Conservation (phyloP, 129 eudicot genomes). For the Ambrosia artemisiifolia region DNA sequence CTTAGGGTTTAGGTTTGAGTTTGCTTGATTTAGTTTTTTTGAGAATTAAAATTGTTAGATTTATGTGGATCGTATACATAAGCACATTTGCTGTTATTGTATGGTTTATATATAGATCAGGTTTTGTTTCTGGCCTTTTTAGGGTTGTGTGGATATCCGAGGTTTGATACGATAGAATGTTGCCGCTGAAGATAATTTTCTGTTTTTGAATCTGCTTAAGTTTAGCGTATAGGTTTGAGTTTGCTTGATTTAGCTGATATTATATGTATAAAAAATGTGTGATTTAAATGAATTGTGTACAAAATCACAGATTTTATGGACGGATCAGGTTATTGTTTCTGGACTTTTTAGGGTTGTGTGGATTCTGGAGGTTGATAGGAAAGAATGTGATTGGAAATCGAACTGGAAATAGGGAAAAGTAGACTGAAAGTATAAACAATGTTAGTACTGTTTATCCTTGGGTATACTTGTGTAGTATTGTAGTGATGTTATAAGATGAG, state of each 20-base stretch:
- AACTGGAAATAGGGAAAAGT: neutral
- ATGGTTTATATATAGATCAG: neutral
- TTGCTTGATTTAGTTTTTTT: constrained; percentile 21
- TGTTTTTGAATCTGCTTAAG: too few relatives aligned
- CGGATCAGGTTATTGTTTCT: too few relatives aligned
- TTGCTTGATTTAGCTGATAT: too few relatives aligned
- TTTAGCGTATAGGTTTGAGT: too few relatives aligned
- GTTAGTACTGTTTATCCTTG: neutral
- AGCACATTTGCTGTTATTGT: neutral
- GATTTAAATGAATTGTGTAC: too few relatives aligned
- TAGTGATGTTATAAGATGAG: neutral
- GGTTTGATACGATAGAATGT: constrained; percentile 7
- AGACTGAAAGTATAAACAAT: neutral
- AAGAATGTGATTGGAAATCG: neutral
- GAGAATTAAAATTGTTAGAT: constrained; percentile 7
- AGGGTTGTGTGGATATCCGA: constrained; percentile 2
- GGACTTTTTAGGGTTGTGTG: constrained; percentile 12
- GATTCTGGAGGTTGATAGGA: neutral
- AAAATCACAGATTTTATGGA: too few relatives aligned
- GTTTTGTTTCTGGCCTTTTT: neutral
- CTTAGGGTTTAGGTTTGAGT: constrained; percentile 34
- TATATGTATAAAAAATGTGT: too few relatives aligned
- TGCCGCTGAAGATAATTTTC: neutral
- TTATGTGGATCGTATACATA: neutral
- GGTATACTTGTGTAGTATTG: neutral